phyloP scores from a whole-genome alignment of 495 filamentous ascomycete genomes.

The Evansstolkia leycettana region DNA sequence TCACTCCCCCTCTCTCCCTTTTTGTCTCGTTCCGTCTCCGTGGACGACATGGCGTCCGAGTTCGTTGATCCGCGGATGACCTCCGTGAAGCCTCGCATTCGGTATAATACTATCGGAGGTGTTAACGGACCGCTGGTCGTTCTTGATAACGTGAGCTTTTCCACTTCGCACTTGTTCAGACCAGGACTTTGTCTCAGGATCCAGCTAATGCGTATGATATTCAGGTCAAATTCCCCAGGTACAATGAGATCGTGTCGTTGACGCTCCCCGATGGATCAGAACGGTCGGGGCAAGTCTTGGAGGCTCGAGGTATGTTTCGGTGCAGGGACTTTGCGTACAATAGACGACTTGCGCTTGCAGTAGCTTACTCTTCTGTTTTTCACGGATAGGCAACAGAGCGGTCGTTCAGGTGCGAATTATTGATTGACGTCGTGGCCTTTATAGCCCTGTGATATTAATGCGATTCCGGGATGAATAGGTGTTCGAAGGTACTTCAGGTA shows the following conservation, averaged over 20 bases:
- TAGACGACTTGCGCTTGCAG: not conserved
- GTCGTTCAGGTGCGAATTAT: conserved; percentile 62
- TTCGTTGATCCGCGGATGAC: conserved; percentile 67
- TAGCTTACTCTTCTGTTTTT: conserved; percentile 6
- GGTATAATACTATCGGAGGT: conserved; percentile 97
- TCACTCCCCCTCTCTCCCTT: conserved; percentile 6
- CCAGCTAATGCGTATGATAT: conserved; percentile 5
- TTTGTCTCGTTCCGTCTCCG: conserved; percentile 5
- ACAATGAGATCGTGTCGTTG: conserved; percentile 95
- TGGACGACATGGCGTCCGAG: conserved; percentile 42
- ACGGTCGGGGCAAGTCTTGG: conserved; percentile 88
- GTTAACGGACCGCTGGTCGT: conserved; percentile 97
- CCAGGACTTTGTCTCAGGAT: not conserved
- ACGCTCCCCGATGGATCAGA: conserved; percentile 92
- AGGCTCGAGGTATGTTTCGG: conserved; percentile 69
- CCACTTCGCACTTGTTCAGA: not conserved
- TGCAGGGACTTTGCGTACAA: not conserved
- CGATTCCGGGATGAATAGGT: conserved; percentile 44
- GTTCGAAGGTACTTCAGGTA: conserved; percentile 92
- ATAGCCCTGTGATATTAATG: conserved; percentile 11
- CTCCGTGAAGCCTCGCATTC: conserved; percentile 69
- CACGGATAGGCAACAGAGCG: conserved; percentile 62
- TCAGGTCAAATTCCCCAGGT: conserved; percentile 92
- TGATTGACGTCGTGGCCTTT: not conserved
- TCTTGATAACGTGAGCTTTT: conserved; percentile 68